phyloP scores from a whole-genome alignment of 495 filamentous ascomycete species.

The Aspergillus egyptiacus region DNA sequence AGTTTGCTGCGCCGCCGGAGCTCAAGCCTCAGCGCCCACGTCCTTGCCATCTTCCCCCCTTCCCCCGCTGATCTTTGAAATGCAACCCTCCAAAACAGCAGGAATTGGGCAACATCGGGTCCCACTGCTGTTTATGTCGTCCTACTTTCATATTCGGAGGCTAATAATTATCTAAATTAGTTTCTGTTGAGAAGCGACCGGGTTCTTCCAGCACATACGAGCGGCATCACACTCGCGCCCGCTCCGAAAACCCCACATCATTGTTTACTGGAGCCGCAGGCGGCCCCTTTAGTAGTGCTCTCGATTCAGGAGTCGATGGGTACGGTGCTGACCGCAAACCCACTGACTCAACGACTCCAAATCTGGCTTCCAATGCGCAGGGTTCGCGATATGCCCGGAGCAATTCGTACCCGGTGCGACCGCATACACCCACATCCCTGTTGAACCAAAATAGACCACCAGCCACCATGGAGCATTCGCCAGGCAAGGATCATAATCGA shows the following conservation, averaged over 20 bases:
- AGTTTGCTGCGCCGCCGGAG: slow-evolving; percentile 19
- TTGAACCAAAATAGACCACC: slow-evolving; percentile 33
- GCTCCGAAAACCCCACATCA: slow-evolving; percentile 30
- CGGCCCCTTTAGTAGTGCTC: slow-evolving; percentile 28
- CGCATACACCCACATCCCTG: slow-evolving; percentile 38
- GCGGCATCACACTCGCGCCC: slow-evolving; percentile 35
- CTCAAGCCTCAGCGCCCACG: slow-evolving; percentile 30
- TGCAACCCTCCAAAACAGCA: slow-evolving; percentile 4
- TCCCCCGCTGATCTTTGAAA: slow-evolving; percentile 13
- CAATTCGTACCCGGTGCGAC: slow-evolving; percentile 41
- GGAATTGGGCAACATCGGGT: slow-evolving; percentile 6
- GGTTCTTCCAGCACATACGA: slow-evolving; percentile 20
- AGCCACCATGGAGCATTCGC: slow-evolving; percentile 25
- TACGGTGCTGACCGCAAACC: slow-evolving; percentile 33
- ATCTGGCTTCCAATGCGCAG: slow-evolving; percentile 33
- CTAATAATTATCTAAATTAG: slow-evolving; percentile 18
- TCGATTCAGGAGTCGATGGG: slow-evolving; percentile 33
- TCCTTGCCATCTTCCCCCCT: slow-evolving; percentile 12
- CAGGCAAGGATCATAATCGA: slow-evolving; percentile 26
- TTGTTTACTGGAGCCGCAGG: slow-evolving; percentile 31
- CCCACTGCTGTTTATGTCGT: slow-evolving; percentile 5
- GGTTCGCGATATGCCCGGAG: slow-evolving; percentile 39
- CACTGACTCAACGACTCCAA: slow-evolving; percentile 29
- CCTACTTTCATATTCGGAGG: slow-evolving; percentile 6
- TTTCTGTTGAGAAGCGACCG: slow-evolving; percentile 18